Conservation (phyloP, 768 basidiomycete genomes). For the Boletus vinaceobasis region DNA sequence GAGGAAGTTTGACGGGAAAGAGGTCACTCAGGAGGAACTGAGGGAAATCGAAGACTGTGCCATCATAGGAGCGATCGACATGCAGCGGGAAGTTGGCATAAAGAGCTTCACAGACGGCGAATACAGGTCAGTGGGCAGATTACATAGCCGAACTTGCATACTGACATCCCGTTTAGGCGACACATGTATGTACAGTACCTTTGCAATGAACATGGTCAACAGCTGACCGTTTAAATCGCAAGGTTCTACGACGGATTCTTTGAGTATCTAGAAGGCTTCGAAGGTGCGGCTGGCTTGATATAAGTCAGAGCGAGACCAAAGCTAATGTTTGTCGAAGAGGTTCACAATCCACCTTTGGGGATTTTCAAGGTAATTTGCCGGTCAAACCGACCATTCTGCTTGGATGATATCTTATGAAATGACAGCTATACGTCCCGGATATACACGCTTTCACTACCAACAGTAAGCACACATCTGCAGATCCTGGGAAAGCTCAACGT, state of each 20-base stretch:
- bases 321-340: conserved; percentile 14
- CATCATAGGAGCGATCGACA: conserved; percentile 33
- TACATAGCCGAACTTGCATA: neutral
- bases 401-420: neutral
- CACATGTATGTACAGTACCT: conserved; percentile 23
- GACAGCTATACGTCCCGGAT: conserved; percentile 26
- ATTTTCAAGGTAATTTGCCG: conserved; percentile 22
- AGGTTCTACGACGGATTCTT: conserved; percentile 32
- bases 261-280: conserved; percentile 24
- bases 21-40: conserved; percentile 34
- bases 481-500: neutral
- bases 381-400: too few relatives aligned
- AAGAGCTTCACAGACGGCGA: conserved; percentile 44
- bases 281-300: conserved; percentile 13
- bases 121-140: conserved; percentile 29
- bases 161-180: conserved; percentile 17
- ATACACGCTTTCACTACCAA: conserved; percentile 19
- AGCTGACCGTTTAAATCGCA: neutral
- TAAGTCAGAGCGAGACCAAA: neutral
- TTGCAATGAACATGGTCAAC: neutral
- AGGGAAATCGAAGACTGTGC: conserved; percentile 38
- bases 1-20: conserved; percentile 33
- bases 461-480: conserved; percentile 5
- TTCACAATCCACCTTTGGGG: conserved; percentile 20
- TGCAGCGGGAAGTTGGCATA: conserved; percentile 41